These are phyloP conservation scores for Diaporthe capsici DNA, from an alignment of 2,329 filamentous ascomycete genomes.

Conservation along the genomic window DNA sequence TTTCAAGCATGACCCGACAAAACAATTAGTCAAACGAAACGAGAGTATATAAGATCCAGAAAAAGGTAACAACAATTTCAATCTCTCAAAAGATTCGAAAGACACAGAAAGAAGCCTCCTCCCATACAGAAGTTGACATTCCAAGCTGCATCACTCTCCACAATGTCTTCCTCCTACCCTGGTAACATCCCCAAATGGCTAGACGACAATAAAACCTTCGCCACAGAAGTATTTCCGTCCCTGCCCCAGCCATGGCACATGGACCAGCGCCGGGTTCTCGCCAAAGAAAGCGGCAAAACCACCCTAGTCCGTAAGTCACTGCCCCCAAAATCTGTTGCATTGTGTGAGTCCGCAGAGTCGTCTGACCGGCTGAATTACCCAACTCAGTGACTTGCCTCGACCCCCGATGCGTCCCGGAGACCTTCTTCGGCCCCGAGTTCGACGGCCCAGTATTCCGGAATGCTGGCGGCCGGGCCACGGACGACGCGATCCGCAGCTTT, in stretches of 20 bases:
- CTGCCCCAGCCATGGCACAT: conserved; percentile 36
- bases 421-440: conserved; percentile 34
- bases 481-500: conserved; percentile 36
- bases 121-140: neutral
- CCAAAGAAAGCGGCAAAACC: conserved; percentile 18
- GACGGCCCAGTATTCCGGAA: conserved; percentile 36
- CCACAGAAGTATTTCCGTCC: conserved; percentile 20
- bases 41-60: neutral
- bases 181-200: conserved; percentile 28
- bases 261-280: conserved; percentile 13
- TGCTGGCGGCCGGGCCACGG: conserved; percentile 34
- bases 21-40: neutral
- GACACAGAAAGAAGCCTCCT: too few relatives aligned
- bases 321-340: neutral
- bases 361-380: neutral
- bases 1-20: neutral
- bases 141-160: neutral
- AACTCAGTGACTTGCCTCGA: conserved; percentile 36
- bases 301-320: conserved; percentile 29
- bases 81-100: neutral
- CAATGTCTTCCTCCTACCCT: conserved; percentile 29
- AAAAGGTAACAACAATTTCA: neutral
- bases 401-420: conserved; percentile 37
- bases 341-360: neutral
- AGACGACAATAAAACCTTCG: conserved; percentile 34